phyloP scores from a whole-genome alignment of 78 protist genomes.

The Dictyostelium brefeldianum region DNA sequence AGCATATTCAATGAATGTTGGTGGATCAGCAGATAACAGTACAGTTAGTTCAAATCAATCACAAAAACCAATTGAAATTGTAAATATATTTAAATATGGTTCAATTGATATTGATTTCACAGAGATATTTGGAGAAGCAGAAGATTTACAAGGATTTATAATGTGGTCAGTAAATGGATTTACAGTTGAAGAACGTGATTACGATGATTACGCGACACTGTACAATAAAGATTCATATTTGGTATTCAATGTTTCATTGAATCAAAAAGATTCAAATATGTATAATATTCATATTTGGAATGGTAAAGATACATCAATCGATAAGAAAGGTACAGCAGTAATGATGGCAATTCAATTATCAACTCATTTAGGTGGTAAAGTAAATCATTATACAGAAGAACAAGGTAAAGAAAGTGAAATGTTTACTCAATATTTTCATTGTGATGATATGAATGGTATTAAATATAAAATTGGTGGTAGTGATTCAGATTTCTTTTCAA shows the following conservation, averaged over 20 bases:
- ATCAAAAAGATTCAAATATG: conserved; percentile 5
- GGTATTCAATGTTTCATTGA: conserved; percentile 24
- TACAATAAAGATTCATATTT: conserved; percentile 52
- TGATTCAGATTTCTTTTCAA: conserved; percentile 32
- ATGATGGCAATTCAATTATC: conserved; percentile 74
- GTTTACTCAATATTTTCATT: conserved; percentile 30
- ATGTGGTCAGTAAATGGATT: conserved; percentile 64
- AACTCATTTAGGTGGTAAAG: conserved; percentile 63
- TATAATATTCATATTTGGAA: conserved; percentile 62
- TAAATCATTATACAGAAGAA: conserved; percentile 19
- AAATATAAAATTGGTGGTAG: conserved; percentile 43
- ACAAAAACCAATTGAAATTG: conserved; percentile 37
- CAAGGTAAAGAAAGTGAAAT: conserved; percentile 42
- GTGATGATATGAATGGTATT: conserved; percentile 35
- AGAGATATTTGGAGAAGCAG: conserved; percentile 51
- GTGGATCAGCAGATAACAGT: background rate
- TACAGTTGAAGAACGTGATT: conserved; percentile 60
- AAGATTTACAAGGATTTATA: conserved; percentile 48
- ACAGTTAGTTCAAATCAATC: background rate
- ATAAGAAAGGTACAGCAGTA: conserved; percentile 31
- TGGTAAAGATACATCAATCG: conserved; percentile 45
- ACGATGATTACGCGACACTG: conserved; percentile 46
- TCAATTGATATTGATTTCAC: conserved; percentile 55
- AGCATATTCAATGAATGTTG: background rate
- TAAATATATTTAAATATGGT: conserved; percentile 69